Evolutionary conservation across 1,284 basidiomycete genomes (phyloP), one percentile per base, ranked within the genome.

Genomic region (Amylostereum chailletii): DNA sequence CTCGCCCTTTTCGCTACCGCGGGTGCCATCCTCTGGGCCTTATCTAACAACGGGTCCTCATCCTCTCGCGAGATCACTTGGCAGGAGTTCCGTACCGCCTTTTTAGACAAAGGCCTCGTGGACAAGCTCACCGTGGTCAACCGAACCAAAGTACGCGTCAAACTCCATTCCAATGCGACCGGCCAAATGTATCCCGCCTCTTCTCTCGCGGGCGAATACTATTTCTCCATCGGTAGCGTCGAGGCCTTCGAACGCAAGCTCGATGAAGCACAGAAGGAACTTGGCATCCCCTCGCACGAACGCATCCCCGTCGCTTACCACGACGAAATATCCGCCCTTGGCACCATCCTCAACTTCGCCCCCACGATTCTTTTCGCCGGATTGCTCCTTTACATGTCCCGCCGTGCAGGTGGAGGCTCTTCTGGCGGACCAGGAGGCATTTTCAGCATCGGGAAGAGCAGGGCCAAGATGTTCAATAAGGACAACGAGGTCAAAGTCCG

Each of bases 191-290:
- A 86, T 57, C 81, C 85, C 34, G 65, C 71, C 11, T 65, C 76
- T 10, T 62, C 75, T 5, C 70, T 71, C 19, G 71, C 74, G 26
- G 77, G 76, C 34, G 84, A 87, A 33, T 97, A 92, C 71, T 86
- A 87, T 69, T 99, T 99, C 78, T 94, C 92, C 51, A 98, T 99
- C 62, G 95, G 96, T 46, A 95, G 91, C 46, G 86, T 98, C 34
- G 95, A 99, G 63, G 92, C 92, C 3, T 98, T 99, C 64, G 95
- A 99, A 68, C 81, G 90, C 57, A 90, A 90, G 63, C 79, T 99
- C 41, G 90, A 97, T 55, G 86, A 95, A 53, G 93, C 94, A 3
- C 96, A 99, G 71, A 74, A 77, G 42, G 94, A 98, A 66, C 80
- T 98, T 33, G 87, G 83, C 46, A 95, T 98, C 51, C 93, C 96